Evolutionary conservation across 169 alveolate species (phyloP).

Genomic region (Plasmodium falciparum): DNA sequence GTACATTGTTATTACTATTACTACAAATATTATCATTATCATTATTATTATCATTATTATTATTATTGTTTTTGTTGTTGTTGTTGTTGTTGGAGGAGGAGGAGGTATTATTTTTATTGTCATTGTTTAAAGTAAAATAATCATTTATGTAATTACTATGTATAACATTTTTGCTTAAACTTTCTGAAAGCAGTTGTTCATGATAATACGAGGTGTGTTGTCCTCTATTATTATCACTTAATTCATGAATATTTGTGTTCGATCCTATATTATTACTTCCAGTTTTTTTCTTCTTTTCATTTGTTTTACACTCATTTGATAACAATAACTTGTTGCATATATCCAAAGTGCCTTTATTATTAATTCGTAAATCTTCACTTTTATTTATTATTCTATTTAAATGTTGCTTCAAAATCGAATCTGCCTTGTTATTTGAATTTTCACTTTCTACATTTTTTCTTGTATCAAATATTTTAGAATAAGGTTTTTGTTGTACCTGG

Average conservation of each 20-base stretch:
- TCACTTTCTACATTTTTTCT: conserved; percentile 74
- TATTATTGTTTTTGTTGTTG: no score
- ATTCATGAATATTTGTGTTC: conserved; percentile 22
- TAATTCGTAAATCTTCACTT: conserved; percentile 54
- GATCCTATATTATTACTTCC: conserved; percentile 18
- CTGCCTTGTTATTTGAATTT: conserved; percentile 54
- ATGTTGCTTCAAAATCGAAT: conserved; percentile 14
- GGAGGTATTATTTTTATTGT: not conserved
- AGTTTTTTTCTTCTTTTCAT: conserved; percentile 32
- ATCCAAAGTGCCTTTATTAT: conserved; percentile 35
- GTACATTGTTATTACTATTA: conserved; percentile 8
- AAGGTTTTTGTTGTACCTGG: conserved; percentile 11
- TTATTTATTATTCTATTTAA: conserved; percentile 35
- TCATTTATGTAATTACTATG: conserved; percentile 69
- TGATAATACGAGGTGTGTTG: conserved; percentile 59
- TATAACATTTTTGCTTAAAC: conserved; percentile 6
- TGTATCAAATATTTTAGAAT: conserved; percentile 73
- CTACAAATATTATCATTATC: no score
- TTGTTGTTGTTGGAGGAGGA: no score
- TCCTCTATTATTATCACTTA: conserved; percentile 28
- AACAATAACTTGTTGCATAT: conserved; percentile 12
- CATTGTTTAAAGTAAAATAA: conserved; percentile 49
- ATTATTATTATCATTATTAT: no score
- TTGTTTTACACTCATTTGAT: conserved; percentile 18
- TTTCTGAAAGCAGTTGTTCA: conserved; percentile 24